Evolutionary conservation across 1,284 basidiomycete species (phyloP).

Genomic region (Boletellus deceptivus): DNA sequence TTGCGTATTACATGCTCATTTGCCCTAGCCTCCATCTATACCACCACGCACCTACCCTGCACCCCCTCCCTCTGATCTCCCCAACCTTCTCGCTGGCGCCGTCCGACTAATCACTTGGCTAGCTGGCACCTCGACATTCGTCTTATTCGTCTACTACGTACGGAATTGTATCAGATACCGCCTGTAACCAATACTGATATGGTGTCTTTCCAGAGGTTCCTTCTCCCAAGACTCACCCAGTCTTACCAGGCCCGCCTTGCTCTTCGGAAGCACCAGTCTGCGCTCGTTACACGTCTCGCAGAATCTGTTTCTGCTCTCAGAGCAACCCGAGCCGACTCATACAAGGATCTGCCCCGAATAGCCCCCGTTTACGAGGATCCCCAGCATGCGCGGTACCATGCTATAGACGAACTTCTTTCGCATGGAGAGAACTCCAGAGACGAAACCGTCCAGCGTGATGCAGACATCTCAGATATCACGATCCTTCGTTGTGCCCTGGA

Average conservation of each 20-base stretch:
- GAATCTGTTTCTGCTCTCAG: constrained; percentile 52
- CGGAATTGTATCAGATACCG: constrained; percentile 20
- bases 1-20: constrained; percentile 2
- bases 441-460: constrained; percentile 31
- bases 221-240: constrained; percentile 62
- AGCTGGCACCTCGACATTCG: constrained; percentile 55
- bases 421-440: constrained; percentile 23
- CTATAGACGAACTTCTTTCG: constrained; percentile 47
- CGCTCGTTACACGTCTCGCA: constrained; percentile 52
- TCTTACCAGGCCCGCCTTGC: constrained; percentile 60
- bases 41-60: constrained; percentile 74
- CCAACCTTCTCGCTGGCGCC: constrained; percentile 58
- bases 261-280: constrained; percentile 56
- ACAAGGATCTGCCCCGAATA: constrained; percentile 54
- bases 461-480: constrained; percentile 47
- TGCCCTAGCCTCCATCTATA: constrained; percentile 46
- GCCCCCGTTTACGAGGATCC: constrained; percentile 48
- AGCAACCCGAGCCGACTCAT: constrained; percentile 50
- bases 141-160: constrained; percentile 65
- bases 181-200: constrained; percentile 8
- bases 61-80: constrained; percentile 66
- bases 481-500: constrained; percentile 61
- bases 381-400: constrained; percentile 44
- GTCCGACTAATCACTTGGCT: constrained; percentile 65
- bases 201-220: constrained; percentile 47